A percentile compares a stretch with the other conserved stretches of the same genome.
Conservation (phyloP, 2,329 filamentous ascomycete genomes). For the Ophiostoma piceae region DNA sequence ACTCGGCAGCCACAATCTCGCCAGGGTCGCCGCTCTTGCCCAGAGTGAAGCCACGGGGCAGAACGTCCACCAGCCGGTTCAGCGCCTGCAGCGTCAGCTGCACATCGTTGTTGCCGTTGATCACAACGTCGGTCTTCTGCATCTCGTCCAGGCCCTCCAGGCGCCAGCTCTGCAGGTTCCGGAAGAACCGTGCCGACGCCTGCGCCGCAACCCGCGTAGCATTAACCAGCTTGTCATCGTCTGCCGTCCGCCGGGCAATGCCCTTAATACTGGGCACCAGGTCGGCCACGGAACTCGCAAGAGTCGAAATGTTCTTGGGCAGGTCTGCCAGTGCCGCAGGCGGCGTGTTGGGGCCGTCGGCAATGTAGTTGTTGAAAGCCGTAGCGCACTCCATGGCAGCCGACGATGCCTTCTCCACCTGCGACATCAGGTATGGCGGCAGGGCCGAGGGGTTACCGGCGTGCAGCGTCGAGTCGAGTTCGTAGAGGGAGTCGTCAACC, state of each 20-base stretch:
- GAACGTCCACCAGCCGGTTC: slow-evolving; percentile 86
- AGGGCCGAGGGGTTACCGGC: slow-evolving; percentile 98
- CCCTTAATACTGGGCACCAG: slow-evolving; percentile 96
- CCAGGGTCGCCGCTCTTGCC: slow-evolving; percentile 78
- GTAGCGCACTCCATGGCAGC: slow-evolving; percentile 97
- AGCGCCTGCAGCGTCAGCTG: slow-evolving; percentile 89
- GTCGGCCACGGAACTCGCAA: slow-evolving; percentile 84
- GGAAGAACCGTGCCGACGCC: slow-evolving; percentile 91
- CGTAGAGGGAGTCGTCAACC: slow-evolving; percentile 94
- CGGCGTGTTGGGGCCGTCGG: slow-evolving; percentile 85
- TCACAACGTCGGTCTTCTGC: slow-evolving; percentile 93
- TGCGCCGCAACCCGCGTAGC: slow-evolving; percentile 78
- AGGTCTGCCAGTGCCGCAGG: slow-evolving; percentile 55
- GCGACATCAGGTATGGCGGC: slow-evolving; percentile 87
- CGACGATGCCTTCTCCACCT: slow-evolving; percentile 92
- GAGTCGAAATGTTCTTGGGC: slow-evolving; percentile 86
- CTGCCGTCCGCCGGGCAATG: slow-evolving; percentile 82
- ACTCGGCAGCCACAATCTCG: slow-evolving; percentile 85
- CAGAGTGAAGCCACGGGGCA: slow-evolving; percentile 84
- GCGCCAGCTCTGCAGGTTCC: slow-evolving; percentile 86
- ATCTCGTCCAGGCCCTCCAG: slow-evolving; percentile 84
- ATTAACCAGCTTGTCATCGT: slow-evolving; percentile 88
- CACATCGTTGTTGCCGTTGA: slow-evolving; percentile 95
- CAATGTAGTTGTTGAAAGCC: slow-evolving; percentile 97
- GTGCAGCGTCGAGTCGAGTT: slow-evolving; percentile 96